Base-by-base conservation (phyloP, 805 yeast genomes). In the Blastobotrys attinorum region DNA sequence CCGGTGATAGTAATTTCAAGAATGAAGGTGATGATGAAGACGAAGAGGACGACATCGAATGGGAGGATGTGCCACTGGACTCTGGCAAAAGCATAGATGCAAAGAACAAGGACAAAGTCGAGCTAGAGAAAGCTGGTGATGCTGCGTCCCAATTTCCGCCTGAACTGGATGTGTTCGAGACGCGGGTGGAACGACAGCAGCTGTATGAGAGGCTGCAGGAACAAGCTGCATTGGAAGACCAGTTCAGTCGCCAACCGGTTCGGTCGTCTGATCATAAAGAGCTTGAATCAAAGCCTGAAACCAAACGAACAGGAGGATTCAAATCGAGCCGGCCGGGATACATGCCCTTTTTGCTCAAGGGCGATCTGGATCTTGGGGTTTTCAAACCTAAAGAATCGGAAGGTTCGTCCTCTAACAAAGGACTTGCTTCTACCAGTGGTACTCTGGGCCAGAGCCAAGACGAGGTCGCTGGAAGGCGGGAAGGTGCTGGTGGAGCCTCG, bases 41-140 rank as follows among this genome's bases (percentile, higher is more conserved):
- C 11, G 70, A 62, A 31, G 74, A 68, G 11, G 64, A 59, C 15
- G 70, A 64, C 17, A 66, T 71, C 22, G 88, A 79, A 34, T 80
- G 84, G 80, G 89, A 83, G 53, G 94, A 84, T 49, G 83, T 83
- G 3, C 71, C 70, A 10, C 45, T 72, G 2, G 62, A 52, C 3
- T 58, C 50, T 17, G 51, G 48, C 17, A 46, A 23, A 3, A 35
- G n/a, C n/a, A n/a, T 27, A 20, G 22, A 33, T 16, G 31, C 37
- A 17, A 34, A 35, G 40, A 34, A 16, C 22, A 10, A 7, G 31
- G 20, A 21, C 5, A 18, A 20, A 16, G 16, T 13, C 7, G 32
- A 15, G 10, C 20, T 22, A 22, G 13, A 22, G 20, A 11, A 17
- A n/a, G 8, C 13, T n/a, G 36, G 21, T 34, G 33, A 8, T 31